Evolutionary conservation across 352 stramenopile genomes (phyloP), one percentile per base, ranked within the genome.

Genomic region (Phytopythium kandeliae): DNA sequence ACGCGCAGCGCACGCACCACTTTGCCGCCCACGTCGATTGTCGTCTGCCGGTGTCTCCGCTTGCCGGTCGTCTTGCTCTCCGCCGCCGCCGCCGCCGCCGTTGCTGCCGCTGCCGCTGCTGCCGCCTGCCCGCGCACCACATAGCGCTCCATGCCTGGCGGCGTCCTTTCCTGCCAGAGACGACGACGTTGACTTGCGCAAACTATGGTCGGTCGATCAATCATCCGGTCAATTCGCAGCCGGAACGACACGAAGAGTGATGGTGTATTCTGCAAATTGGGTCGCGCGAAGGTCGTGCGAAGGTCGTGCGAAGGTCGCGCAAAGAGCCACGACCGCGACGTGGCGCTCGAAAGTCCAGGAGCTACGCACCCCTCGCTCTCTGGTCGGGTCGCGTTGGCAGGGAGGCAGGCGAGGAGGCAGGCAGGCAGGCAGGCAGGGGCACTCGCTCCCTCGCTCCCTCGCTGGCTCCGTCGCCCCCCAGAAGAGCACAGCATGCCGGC

Each of bases 11-110:
- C 3, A 48, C 54, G 26, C 48, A 78, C 79, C 46, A 92, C 78
- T 60, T 89, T 92, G 24, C 74, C 60, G 0, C 78, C 81, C 31
- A 88, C 68, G 24, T 70, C 63, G 46, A 92, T 92, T 4, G 67
- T 70, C 21, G 76, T 89, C 55, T 92, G 81, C 28, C 73, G 51
- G 51, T 82, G 42, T 0, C 73, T 62, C 55, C 77, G 75, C 24
- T 60, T 55, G 30, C 47, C 19, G 41, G 55, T 25, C 26, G 50
- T 42, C 1, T 34, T 45, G n/a, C 46, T 38, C 24, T 48, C 16
- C 3, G 37, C 40, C 31, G 54, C 57, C 28, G 28, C n/a, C n/a
- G 25, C n/a, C 48, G 30, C 59, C 45, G 22, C 48, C 61, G 60
- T 33, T 34, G 1, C n/a, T n/a, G 61, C 62, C 0, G 40, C 51